These are phyloP conservation scores for Ceratobasidium sp. DNA, from an alignment of 1,284 basidiomycete species.

Conservation along the genomic window DNA sequence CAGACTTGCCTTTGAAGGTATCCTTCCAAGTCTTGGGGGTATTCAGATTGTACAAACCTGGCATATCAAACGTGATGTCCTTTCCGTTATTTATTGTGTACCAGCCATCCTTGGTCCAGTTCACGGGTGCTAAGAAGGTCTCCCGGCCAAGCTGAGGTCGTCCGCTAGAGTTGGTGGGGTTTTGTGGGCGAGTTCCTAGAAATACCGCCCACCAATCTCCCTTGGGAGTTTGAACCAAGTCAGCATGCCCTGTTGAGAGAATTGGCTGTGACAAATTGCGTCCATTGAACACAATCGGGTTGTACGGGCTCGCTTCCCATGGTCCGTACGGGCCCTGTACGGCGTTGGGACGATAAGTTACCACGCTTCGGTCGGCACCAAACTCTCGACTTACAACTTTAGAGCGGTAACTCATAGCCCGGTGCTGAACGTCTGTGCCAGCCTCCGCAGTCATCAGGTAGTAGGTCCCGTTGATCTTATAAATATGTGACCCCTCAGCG, in stretches of 20 bases:
- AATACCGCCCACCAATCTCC: constrained; percentile 41
- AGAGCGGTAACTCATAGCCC: constrained; percentile 37
- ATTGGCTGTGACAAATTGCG: constrained; percentile 37
- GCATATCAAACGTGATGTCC: constrained; percentile 40
- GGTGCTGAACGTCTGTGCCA: constrained; percentile 37
- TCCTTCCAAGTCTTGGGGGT: constrained; percentile 37
- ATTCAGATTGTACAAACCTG: constrained; percentile 39
- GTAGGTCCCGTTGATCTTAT: constrained; percentile 38
- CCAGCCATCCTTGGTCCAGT: constrained; percentile 40
- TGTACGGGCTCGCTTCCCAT: constrained; percentile 39
- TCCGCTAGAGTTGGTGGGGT: constrained; percentile 32
- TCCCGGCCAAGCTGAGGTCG: constrained; percentile 39
- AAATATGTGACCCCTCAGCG: constrained; percentile 39
- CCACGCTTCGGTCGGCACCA: no score
- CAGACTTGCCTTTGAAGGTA: constrained; percentile 33
- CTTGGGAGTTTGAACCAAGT: constrained; percentile 39
- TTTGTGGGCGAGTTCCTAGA: constrained; percentile 41
- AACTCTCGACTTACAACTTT: constrained; percentile 1
- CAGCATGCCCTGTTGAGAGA: constrained; percentile 40
- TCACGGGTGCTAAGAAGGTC: constrained; percentile 40
- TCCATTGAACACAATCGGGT: constrained; percentile 41
- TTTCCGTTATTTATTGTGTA: constrained; percentile 38
- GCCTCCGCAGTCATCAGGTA: constrained; percentile 39
- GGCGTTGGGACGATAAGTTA: not conserved
- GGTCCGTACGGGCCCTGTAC: constrained; percentile 34